These are phyloP conservation scores for Astrothelium macrocarpum DNA, from an alignment of 495 filamentous ascomycete genomes.

Conservation along the genomic window DNA sequence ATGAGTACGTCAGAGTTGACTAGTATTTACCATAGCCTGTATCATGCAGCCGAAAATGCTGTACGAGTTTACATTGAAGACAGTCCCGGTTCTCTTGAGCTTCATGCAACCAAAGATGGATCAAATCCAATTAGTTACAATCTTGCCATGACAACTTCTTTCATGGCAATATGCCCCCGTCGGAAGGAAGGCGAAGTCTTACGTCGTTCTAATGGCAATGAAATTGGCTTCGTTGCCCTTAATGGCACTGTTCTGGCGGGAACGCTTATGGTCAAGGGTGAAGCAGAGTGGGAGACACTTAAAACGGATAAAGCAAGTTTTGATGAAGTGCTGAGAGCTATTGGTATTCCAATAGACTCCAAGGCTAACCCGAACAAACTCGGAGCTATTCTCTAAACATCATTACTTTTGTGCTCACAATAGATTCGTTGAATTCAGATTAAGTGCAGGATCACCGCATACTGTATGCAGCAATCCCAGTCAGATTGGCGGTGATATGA, in stretches of 20 bases:
- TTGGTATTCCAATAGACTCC: constrained; percentile 46
- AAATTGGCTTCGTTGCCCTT: constrained; percentile 50
- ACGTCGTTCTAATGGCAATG: constrained; percentile 30
- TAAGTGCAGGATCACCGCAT: no score
- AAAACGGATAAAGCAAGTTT: constrained; percentile 42
- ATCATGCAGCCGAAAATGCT: constrained; percentile 41
- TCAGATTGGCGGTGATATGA: background rate
- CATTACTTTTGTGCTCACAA: background rate
- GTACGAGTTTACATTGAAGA: constrained; percentile 23
- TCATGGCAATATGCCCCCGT: constrained; percentile 63
- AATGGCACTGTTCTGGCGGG: constrained; percentile 77
- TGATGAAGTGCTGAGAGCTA: constrained; percentile 44
- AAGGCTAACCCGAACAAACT: constrained; percentile 20
- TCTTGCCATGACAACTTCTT: constrained; percentile 57
- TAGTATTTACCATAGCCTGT: constrained; percentile 43
- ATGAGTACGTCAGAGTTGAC: constrained; percentile 31
- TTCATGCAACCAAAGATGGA: constrained; percentile 28
- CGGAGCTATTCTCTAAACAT: no score
- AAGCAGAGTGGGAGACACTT: constrained; percentile 60
- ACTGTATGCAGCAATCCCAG: background rate
- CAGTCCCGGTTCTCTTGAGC: constrained; percentile 12
- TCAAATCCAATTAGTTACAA: constrained; percentile 65
- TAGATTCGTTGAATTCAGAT: background rate
- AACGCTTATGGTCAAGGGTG: constrained; percentile 67
- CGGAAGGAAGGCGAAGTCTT: constrained; percentile 36